Conservation (phyloP, 208 protist genomes). For the Trypanosoma lewisi region DNA sequence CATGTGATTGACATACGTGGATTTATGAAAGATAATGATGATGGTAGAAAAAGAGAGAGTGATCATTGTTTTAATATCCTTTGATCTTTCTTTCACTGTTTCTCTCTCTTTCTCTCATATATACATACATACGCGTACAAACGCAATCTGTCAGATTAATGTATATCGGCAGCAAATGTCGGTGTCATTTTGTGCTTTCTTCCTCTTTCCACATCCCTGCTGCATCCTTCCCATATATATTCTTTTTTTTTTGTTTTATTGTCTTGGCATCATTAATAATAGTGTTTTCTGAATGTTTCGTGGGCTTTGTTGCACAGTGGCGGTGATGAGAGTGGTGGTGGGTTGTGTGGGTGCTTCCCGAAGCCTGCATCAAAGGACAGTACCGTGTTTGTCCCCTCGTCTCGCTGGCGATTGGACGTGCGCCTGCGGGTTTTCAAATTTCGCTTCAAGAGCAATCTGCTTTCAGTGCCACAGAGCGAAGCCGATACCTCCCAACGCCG, state of each 20-base stretch:
- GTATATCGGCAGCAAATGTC: too few species aligned
- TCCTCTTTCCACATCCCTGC: too few species aligned
- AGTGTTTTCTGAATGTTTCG: slow-evolving; percentile 12
- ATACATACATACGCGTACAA: too few species aligned
- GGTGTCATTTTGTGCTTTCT: too few species aligned
- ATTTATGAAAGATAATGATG: slow-evolving; percentile 1
- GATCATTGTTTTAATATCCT: not conserved
- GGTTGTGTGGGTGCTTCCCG: not conserved
- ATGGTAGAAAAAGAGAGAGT: not conserved
- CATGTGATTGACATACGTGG: not conserved
- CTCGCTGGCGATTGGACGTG: slow-evolving; percentile 51
- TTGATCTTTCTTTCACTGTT: not conserved
- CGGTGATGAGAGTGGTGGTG: not conserved
- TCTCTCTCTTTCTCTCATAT: too few species aligned
- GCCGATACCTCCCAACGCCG: slow-evolving; percentile 4
- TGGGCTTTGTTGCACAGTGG: slow-evolving; percentile 4
- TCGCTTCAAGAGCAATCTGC: slow-evolving; percentile 50
- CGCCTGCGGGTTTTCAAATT: slow-evolving; percentile 71
- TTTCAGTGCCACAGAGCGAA: slow-evolving; percentile 55
- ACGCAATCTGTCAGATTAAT: too few species aligned
- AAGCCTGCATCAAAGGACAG: slow-evolving; percentile 2
- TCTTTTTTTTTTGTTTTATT: not conserved
- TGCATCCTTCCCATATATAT: too few species aligned
- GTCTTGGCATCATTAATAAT: not conserved
- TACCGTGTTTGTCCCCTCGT: slow-evolving; percentile 5